Percentiles rank a stretch among this genome's conserved stretches.
phyloP scores from a whole-genome alignment of 2,329 filamentous ascomycete species.

The Aspergillus cejpii region DNA sequence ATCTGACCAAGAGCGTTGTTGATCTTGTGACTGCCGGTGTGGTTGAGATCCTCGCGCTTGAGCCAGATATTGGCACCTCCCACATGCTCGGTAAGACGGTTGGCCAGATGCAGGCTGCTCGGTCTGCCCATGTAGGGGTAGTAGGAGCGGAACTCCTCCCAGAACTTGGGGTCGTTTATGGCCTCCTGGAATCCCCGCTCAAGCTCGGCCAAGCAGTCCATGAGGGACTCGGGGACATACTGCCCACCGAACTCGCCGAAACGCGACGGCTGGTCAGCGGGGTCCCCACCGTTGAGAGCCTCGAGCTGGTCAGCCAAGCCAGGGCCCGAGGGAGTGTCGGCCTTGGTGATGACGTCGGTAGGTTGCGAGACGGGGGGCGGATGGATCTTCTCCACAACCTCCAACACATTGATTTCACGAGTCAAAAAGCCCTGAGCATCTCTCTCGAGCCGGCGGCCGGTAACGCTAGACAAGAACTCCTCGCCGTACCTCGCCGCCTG shows the following conservation, averaged over 20 bases:
- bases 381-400: constrained; percentile 57
- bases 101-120: constrained; percentile 81
- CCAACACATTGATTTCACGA: constrained; percentile 62
- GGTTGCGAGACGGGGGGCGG: constrained; percentile 47
- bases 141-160: constrained; percentile 93
- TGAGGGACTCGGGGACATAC: constrained; percentile 93
- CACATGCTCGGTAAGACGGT: constrained; percentile 78
- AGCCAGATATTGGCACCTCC: constrained; percentile 95
- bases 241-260: constrained; percentile 97
- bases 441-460: constrained; percentile 49
- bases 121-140: constrained; percentile 97
- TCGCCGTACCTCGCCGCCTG: constrained; percentile 66
- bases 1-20: constrained; percentile 97
- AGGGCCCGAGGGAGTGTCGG: constrained; percentile 50
- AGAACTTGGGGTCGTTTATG: constrained; percentile 81
- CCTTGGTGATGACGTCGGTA: constrained; percentile 59
- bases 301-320: constrained; percentile 78
- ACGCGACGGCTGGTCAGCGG: constrained; percentile 64
- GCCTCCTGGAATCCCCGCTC: constrained; percentile 87
- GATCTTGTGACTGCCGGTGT: constrained; percentile 98
- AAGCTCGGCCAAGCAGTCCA: constrained; percentile 89
- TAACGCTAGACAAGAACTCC: constrained; percentile 75
- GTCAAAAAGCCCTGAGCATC: constrained; percentile 45
- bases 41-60: constrained; percentile 95
- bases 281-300: constrained; percentile 61